Percentiles rank a stretch among this genome's conserved stretches.
phyloP scores from a whole-genome alignment of 2,329 filamentous ascomycete species.

The Lachnellula cervina region DNA sequence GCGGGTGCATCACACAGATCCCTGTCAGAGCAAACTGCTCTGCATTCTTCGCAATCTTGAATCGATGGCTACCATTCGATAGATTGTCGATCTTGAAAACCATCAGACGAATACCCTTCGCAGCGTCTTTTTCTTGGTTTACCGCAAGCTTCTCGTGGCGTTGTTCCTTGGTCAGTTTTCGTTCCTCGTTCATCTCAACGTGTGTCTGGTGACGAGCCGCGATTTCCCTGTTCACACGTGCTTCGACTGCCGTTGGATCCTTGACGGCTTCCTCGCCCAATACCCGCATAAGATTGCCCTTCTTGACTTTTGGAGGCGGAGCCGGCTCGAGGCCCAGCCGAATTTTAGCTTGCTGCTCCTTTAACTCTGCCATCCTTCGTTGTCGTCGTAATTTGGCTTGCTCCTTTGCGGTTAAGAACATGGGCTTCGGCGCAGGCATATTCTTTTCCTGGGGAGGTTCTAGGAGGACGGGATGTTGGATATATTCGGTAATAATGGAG shows the following conservation, averaged over 20 bases:
- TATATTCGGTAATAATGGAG: constrained; percentile 81
- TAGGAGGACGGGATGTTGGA: constrained; percentile 88
- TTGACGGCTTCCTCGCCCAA: constrained; percentile 82
- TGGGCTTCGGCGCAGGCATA: constrained; percentile 72
- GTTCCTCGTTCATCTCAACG: constrained; percentile 71
- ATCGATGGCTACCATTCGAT: constrained; percentile 89
- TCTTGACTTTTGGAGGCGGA: constrained; percentile 93
- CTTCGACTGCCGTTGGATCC: constrained; percentile 95
- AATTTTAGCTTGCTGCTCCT: constrained; percentile 96
- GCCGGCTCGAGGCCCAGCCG: constrained; percentile 83
- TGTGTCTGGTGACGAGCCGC: constrained; percentile 79
- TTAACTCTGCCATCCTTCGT: constrained; percentile 84
- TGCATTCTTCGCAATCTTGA: constrained; percentile 87
- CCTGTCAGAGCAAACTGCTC: constrained; percentile 85
- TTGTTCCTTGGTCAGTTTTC: constrained; percentile 85
- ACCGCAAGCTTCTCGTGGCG: constrained; percentile 73
- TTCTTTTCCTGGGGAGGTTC: constrained; percentile 89
- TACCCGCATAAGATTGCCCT: constrained; percentile 95
- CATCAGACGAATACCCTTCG: constrained; percentile 77
- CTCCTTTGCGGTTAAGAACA: constrained; percentile 88
- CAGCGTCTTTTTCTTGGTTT: constrained; percentile 84
- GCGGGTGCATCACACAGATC: constrained; percentile 86
- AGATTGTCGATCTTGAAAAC: constrained; percentile 88
- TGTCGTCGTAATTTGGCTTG: constrained; percentile 87
- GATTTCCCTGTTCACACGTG: constrained; percentile 88